Base-by-base conservation (phyloP, 495 filamentous ascomycete species). In the Penicillium soppii region DNA sequence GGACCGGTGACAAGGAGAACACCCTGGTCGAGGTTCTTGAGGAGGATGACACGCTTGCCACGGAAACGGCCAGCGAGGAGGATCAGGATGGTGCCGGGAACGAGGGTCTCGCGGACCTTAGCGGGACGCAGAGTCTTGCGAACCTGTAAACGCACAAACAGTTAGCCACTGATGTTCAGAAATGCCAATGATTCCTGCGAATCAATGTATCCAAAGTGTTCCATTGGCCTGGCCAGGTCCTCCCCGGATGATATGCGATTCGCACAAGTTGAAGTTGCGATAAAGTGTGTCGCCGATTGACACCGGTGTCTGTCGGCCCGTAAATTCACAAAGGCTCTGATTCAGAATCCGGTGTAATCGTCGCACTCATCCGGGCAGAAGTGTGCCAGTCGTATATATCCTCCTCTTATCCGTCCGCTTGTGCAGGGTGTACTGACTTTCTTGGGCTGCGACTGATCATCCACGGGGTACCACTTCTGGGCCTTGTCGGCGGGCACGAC, bases 61-160 rank as follows among this genome's bases (percentile, higher is more conserved):
- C 95, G 94, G 89, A 97, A 99, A 69, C 95, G 94, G 66, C 95
- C 95, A 76, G 95, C 94, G 67, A 99, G 90, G 72, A 99, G 89
- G 75, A 99, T 97, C 66, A 99, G 85, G 66, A 97, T 81, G 70
- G 90, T 86, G 72, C 95, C 95, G 71, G 94, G 95, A 70, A 85
- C 79, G 65, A 99, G 92, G 56, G 87, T 86, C 62, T 86, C 74
- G 62, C 95, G 92, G 59, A 89, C 81, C 72, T 89, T 86, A 67
- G 91, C 82, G 52, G 91, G 80, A 59, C 90, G 90, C 70, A 90
- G 73, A 59, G 91, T 77, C 84, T 99, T 99, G 85, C 95, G 94
- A 76, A 90, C 85, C 95, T 99, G 69, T 65, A 48, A 27, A 56
- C 48, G 37, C 53, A 63, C 57, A 62, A 30, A 49, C 27, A 55